Evolutionary conservation across 2,329 filamentous ascomycete species (phyloP), one percentile per base, ranked within the genome.

Genomic region (Colletotrichum sp.): DNA sequence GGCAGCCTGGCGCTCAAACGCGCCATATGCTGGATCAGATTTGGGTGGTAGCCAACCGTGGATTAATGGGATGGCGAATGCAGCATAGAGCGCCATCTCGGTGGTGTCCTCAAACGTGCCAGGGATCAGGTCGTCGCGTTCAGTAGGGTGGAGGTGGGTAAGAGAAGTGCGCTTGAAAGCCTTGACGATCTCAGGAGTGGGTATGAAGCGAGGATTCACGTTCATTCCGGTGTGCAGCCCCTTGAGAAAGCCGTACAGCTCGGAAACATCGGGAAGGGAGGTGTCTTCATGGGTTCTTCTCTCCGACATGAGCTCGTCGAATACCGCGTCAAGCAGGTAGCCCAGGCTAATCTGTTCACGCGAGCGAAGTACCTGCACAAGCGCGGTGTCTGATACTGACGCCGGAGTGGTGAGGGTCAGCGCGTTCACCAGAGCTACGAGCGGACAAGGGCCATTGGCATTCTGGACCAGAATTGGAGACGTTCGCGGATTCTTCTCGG

Each of bases 151-250:
- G 3, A 90, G 80, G 77, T 92, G 88, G 2, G 88, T 89, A 39
- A 91, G 85, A 0, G 89, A 90, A 5, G 86, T 91, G 67, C 86
- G 88, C 82, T 88, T 89, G 62, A 89, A 88, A 3, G 88, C 87
- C 71, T 80, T 84, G 34, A 87, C 81, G 25, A 88, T 84, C 16
- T 90, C 87, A 9, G 85, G 82, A 0, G 87, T 89, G 3, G 95
- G 90, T 9, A 98, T 90, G 78, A 98, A 97, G 25, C 94, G 92
- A 4, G 97, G 97, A 79, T 99, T 99, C 73, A 99, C 96, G 81
- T 99, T 99, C 95, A 99, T 98, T 49, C 97, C 97, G 0, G 96
- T 99, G 80, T 98, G 95, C 4, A 99, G 87, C 61, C 95, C 95
- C 72, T 97, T 92, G 3, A 99, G 88, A 81, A 99, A 99, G 8